Base-by-base conservation (phyloP, 768 basidiomycete species). In the Lyophyllum decastes region DNA sequence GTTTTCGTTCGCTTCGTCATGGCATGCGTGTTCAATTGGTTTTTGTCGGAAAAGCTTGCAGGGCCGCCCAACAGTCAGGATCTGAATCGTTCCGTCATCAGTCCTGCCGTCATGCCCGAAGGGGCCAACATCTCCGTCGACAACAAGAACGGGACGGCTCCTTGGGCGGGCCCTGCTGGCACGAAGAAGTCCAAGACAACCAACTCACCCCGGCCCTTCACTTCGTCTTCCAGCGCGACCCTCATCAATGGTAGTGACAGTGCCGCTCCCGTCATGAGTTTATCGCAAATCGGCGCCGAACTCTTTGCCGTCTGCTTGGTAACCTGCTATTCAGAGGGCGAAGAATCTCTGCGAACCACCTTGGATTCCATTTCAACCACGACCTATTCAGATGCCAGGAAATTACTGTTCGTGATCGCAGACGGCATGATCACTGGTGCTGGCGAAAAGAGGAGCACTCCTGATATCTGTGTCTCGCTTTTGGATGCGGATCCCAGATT, bases 351-450 rank as follows among this genome's bases (percentile, higher is more conserved):
- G 65, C 82, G 92, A 57, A 89, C 88, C 2, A 99, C 97, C 0
- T 81, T 98, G 52, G 97, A 98, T 72, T 92, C 94, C 2, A 94
- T 99, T 57, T 95, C 96, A 0, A 75, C 74, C 38, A 98, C 97
- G 3, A 88, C 82, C 3, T 99, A 98, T 71, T 93, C 94, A 4
- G 97, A 98, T 73, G 78, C 85, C 41, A 82, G 97, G 57, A 99
- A 99, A 70, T 78, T 99, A 21, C 72, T 99, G 48, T 95, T 98
- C 71, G 79, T 99, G 55, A 90, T 99, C 11, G 95, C 95, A 47
- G 97, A 99, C 71, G 97, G 97, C 1, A 97, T 99, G 94, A 95
- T 99, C 62, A 98, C 96, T 0, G 97, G 97, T 33, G 90, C 89
- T 4, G 97, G 97, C 34, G 97, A 98, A 79, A 96, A 95, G 76